Base-by-base conservation (phyloP, 345 rosid genomes). In the Eucalyptus pauciflora region DNA sequence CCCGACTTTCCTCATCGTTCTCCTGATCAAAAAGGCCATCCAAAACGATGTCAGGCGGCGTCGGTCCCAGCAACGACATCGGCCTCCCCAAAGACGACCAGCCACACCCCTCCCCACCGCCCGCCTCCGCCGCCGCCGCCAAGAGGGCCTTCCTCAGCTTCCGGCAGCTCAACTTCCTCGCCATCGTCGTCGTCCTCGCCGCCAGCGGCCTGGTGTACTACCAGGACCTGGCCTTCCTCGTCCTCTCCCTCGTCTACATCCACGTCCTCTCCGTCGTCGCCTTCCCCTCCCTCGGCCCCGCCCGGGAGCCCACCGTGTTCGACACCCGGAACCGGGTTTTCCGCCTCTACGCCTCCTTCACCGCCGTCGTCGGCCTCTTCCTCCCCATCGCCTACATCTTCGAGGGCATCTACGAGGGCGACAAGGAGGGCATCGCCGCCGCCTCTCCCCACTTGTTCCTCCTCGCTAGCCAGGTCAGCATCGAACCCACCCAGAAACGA, bases 371-470 rank as follows among this genome's bases (percentile, higher is more conserved):
- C 58, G 99, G 99, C 3, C 94, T 96, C 12, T 85, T 91, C 45
- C 93, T 97, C 67, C 98, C 99, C 31, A 88, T 95, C 87, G 94
- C 93, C 5, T 96, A 97, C 91, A 95, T 98, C 87, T 91, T 94
- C 25, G 94, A 96, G 90, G 98, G 99, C 64, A 89, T 98, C 33
- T 52, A 94, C 8, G 96, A 94, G 87, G 97, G 96, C 31, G 97
- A 98, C 87, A 93, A 92, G 91, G 93, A 89, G 46, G 98, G 97
- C 7, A 92, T 95, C 27, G 91, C 91, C 60, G 96, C 98, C 11
- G 97, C 99, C 2, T 94, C 96, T 1, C 98, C 99, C 2, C 99
- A 98, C 87, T 92, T 97, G 64, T 98, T 98, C 86, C 96, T 98
- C 29, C 88, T 98, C 0, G 93, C 96, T 1, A 91, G 96, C 89